phyloP scores from a whole-genome alignment of 768 basidiomycete species.

The Phylloporus arenicola region DNA sequence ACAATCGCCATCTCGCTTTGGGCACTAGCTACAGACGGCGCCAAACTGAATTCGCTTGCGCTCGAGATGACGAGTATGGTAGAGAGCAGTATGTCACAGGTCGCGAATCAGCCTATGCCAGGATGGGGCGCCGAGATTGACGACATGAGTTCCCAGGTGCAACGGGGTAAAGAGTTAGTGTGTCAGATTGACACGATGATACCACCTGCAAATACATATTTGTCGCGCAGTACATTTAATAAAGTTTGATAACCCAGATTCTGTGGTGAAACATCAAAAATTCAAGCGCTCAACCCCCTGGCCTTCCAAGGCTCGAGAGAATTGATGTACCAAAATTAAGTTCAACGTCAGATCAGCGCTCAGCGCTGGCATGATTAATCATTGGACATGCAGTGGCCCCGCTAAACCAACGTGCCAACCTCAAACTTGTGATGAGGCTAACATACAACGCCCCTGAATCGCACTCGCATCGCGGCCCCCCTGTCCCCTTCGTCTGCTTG shows the following conservation, averaged over 20 bases:
- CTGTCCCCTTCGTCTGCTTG: background rate
- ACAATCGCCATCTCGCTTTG: constrained; percentile 47
- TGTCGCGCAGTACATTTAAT: no score
- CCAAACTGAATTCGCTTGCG: constrained; percentile 35
- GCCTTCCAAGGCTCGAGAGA: no score
- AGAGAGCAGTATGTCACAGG: constrained; percentile 19
- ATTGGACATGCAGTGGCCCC: background rate
- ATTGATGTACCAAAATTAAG: background rate
- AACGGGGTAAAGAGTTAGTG: background rate
- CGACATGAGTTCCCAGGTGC: constrained; percentile 3
- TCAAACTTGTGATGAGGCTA: background rate
- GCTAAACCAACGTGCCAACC: background rate
- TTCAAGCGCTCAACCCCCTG: no score
- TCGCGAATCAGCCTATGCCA: constrained; percentile 28
- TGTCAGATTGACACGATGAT: background rate
- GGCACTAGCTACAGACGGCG: constrained; percentile 39
- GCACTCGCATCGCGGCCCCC: background rate
- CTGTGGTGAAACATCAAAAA: no score
- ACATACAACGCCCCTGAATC: background rate
- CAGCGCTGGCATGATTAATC: background rate
- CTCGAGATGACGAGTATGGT: constrained; percentile 34
- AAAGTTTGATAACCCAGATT: no score
- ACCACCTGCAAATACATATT: no score
- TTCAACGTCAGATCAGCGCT: background rate
- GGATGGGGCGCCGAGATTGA: constrained; percentile 17